Percentiles rank a stretch among this genome's conserved stretches.
phyloP scores from a whole-genome alignment of 2,329 filamentous ascomycete species.

The Colletotrichum scovillei region DNA sequence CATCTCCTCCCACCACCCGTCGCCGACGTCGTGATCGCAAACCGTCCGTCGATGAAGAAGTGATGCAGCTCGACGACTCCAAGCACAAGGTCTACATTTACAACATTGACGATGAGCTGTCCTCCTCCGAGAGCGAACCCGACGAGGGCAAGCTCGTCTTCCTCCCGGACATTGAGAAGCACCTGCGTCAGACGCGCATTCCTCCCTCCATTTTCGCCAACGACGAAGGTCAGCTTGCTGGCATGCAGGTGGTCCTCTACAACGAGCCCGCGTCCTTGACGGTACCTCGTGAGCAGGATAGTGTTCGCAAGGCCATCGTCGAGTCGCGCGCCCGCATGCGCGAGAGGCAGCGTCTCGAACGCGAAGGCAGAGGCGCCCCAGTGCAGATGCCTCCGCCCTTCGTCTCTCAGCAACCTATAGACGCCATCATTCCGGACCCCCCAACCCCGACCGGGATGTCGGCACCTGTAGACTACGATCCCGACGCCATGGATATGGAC shows the following conservation, averaged over 20 bases:
- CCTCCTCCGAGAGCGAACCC: conserved; percentile 66
- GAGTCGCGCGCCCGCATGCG: conserved; percentile 79
- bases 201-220: conserved; percentile 73
- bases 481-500: conserved; percentile 77
- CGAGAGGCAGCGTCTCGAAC: conserved; percentile 61
- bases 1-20: conserved; percentile 22
- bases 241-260: conserved; percentile 86
- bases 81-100: conserved; percentile 91
- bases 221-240: conserved; percentile 64
- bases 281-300: conserved; percentile 79
- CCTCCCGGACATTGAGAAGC: conserved; percentile 86
- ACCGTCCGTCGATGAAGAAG: conserved; percentile 57
- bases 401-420: conserved; percentile 17
- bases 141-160: conserved; percentile 77
- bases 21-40: conserved; percentile 34
- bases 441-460: conserved; percentile 24
- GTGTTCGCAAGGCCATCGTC: conserved; percentile 84
- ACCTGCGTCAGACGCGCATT: conserved; percentile 77
- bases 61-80: conserved; percentile 88
- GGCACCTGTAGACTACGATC: conserved; percentile 51
- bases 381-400: conserved; percentile 35
- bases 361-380: conserved; percentile 32
- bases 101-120: conserved; percentile 88
- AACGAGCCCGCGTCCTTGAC: conserved; percentile 80
- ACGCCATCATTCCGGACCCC: conserved; percentile 2